These are phyloP conservation scores for Pseudomicrostroma phylloplanum DNA, from an alignment of 1,284 basidiomycete species.

Conservation along the genomic window DNA sequence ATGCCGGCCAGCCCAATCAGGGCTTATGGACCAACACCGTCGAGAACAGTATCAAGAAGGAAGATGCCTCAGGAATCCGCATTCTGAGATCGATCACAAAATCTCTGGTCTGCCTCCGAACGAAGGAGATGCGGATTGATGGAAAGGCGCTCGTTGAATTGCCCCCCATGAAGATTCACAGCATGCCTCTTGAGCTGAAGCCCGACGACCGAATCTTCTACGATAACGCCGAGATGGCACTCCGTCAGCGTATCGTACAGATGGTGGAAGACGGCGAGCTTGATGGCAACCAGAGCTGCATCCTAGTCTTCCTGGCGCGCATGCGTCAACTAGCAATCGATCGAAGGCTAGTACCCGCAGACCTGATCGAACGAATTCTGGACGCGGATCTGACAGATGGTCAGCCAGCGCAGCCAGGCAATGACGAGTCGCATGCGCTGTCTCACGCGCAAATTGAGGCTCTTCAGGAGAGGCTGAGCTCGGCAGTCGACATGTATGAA, in stretches of 20 bases:
- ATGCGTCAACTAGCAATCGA: constrained; percentile 78
- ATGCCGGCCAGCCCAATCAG: constrained; percentile 63
- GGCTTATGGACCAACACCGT: constrained; percentile 56
- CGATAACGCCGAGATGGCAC: constrained; percentile 65
- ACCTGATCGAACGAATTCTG: constrained; percentile 66
- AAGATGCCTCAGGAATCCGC: constrained; percentile 3
- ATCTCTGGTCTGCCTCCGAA: constrained; percentile 73
- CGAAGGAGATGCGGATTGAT: constrained; percentile 63
- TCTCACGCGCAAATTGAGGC: too few relatives aligned
- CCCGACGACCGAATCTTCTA: constrained; percentile 67
- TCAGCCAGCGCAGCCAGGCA: constrained; percentile 42
- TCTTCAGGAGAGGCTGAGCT: constrained; percentile 62
- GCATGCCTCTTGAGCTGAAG: constrained; percentile 59
- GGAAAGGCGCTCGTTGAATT: constrained; percentile 53
- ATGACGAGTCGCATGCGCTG: too few relatives aligned
- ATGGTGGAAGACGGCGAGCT: constrained; percentile 53
- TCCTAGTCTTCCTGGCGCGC: constrained; percentile 74
- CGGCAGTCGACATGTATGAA: constrained; percentile 71
- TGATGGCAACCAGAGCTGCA: constrained; percentile 23
- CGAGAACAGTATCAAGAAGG: constrained; percentile 55
- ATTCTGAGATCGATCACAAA: constrained; percentile 67
- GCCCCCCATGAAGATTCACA: constrained; percentile 65
- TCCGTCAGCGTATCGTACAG: constrained; percentile 61
- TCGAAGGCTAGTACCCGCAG: constrained; percentile 66
- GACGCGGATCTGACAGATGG: constrained; percentile 1